phyloP scores from a whole-genome alignment of 176 grass and related monocot genomes.

The Coix lacrymajobi region DNA sequence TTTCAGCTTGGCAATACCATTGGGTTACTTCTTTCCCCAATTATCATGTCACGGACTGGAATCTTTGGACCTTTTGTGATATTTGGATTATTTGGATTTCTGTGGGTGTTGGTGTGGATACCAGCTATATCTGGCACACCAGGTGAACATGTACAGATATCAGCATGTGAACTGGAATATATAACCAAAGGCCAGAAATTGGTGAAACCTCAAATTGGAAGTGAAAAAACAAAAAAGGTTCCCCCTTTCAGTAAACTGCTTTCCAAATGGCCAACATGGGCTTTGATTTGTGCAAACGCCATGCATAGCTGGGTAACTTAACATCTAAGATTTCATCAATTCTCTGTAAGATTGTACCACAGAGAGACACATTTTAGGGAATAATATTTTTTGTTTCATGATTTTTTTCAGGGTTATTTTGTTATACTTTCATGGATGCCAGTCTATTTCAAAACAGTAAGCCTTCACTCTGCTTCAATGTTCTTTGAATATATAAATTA shows the following conservation, averaged over 20 bases:
- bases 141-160: slow-evolving; percentile 72
- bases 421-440: slow-evolving; percentile 99
- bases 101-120: slow-evolving; percentile 95
- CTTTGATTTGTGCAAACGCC: slow-evolving; percentile 94
- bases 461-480: slow-evolving; percentile 22
- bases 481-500: slow-evolving; percentile 20
- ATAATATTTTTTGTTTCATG: slow-evolving; percentile 1
- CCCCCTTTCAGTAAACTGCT: slow-evolving; percentile 90
- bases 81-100: slow-evolving; percentile 97
- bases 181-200: slow-evolving; percentile 70
- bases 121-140: slow-evolving; percentile 82
- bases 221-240: slow-evolving; percentile 54
- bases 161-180: slow-evolving; percentile 78
- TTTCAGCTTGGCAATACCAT: slow-evolving; percentile 93
- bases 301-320: slow-evolving; percentile 98
- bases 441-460: slow-evolving; percentile 92
- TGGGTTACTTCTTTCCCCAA: slow-evolving; percentile 84
- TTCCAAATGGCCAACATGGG: slow-evolving; percentile 92
- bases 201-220: slow-evolving; percentile 40
- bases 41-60: slow-evolving; percentile 85
- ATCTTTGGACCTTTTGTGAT: slow-evolving; percentile 93
- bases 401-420: slow-evolving; percentile 88
- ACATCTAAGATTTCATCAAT: slow-evolving; percentile 18
- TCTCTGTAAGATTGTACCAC: not conserved
- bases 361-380: not conserved